A percentile compares a stretch with the other conserved stretches of the same genome.
These are phyloP conservation scores for Inga laurina DNA, from an alignment of 306 rosid species.

Conservation along the genomic window DNA sequence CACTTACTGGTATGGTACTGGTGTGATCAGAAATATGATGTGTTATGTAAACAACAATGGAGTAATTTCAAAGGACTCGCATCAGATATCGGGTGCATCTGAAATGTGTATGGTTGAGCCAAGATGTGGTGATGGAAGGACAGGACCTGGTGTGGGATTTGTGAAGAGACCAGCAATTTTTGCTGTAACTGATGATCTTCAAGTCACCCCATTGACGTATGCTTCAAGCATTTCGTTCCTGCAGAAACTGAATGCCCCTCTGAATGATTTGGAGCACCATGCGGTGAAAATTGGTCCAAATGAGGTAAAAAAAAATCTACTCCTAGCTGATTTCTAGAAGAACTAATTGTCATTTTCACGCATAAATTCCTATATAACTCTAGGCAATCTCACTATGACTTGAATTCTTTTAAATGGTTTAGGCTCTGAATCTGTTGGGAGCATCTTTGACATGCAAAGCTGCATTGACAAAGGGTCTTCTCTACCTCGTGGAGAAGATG, in stretches of 20 bases:
- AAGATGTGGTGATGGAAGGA: slow-evolving; percentile 24
- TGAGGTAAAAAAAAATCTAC: slow-evolving; percentile 23
- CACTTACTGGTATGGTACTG: not conserved
- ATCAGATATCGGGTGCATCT: not conserved
- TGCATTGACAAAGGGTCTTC: not conserved
- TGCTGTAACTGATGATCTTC: slow-evolving; percentile 41
- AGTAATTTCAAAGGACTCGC: not conserved
- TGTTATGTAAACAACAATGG: not conserved
- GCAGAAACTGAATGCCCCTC: slow-evolving; percentile 30
- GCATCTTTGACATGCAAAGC: slow-evolving; percentile 1
- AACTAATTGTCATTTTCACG: not conserved
- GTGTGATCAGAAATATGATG: not conserved
- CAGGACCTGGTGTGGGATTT: slow-evolving; percentile 22
- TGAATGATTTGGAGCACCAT: not conserved
- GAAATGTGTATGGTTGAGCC: slow-evolving; percentile 36
- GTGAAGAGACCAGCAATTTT: slow-evolving; percentile 39
- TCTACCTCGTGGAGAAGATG: not conserved
- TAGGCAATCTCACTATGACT: not conserved
- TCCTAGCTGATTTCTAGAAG: not conserved
- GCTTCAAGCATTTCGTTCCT: slow-evolving; percentile 30
- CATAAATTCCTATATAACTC: not conserved
- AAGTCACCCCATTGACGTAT: slow-evolving; percentile 26
- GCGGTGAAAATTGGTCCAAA: not conserved
- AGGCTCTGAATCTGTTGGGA: not conserved
- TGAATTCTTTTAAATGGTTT: not conserved